Percentiles rank a stretch among this genome's conserved stretches.
Evolutionary conservation across 257 asterid species (phyloP).

Genomic region (Ehretia macrophylla): DNA sequence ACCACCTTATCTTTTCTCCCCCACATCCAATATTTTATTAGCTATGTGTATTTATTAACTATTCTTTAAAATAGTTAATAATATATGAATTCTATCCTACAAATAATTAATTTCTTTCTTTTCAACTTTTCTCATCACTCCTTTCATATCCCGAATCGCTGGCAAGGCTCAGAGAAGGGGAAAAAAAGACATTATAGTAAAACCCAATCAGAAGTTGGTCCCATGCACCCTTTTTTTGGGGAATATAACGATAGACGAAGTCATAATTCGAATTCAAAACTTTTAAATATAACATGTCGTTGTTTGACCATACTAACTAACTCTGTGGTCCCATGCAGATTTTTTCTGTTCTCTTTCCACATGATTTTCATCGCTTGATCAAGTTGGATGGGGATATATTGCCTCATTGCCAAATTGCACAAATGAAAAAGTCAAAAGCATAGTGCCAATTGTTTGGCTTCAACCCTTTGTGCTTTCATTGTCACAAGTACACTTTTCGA

Average conservation of each 20-base stretch:
- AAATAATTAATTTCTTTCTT: constrained; percentile 13
- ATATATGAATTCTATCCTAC: constrained; percentile 6
- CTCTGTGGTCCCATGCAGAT: constrained; percentile 29
- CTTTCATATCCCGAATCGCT: constrained; percentile 41
- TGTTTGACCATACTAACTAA: no score
- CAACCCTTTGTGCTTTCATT: constrained; percentile 28
- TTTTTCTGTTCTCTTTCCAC: constrained; percentile 16
- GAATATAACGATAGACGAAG: background rate
- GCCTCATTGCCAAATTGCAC: constrained; percentile 28
- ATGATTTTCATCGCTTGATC: constrained; percentile 35
- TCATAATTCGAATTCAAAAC: no score
- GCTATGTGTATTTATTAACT: constrained; percentile 8
- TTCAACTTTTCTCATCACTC: constrained; percentile 28
- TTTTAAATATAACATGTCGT: no score
- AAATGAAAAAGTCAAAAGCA: constrained; percentile 20
- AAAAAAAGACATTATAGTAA: constrained; percentile 19
- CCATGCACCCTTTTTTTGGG: constrained; percentile 6
- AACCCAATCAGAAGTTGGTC: constrained; percentile 25
- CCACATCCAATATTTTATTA: constrained; percentile 34
- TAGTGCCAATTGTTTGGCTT: constrained; percentile 31
- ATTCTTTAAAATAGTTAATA: constrained; percentile 17
- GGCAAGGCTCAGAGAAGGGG: constrained; percentile 13
- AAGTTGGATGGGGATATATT: constrained; percentile 19
- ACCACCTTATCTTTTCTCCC: constrained; percentile 61
- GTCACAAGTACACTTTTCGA: constrained; percentile 28